These are phyloP conservation scores for Infundibulicybe gibba DNA, from an alignment of 768 basidiomycete genomes.

Conservation along the genomic window DNA sequence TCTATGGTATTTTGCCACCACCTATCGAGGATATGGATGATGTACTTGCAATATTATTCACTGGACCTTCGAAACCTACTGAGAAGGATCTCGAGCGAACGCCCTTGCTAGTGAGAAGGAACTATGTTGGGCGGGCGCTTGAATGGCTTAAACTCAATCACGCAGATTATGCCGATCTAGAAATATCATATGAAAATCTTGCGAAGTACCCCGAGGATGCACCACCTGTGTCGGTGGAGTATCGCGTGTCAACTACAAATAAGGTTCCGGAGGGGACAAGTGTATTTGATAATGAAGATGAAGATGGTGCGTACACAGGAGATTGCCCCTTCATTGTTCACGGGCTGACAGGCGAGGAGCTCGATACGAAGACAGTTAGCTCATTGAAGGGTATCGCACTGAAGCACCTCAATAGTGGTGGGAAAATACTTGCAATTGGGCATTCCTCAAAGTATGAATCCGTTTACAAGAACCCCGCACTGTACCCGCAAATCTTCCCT, in stretches of 20 bases:
- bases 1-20: conserved; percentile 18
- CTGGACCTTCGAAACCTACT: conserved; percentile 7
- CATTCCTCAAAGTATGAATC: conserved; percentile 15
- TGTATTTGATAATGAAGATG: conserved; percentile 18
- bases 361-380: conserved; percentile 12
- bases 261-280: conserved; percentile 19
- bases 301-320: conserved; percentile 24
- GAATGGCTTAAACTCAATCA: conserved; percentile 25
- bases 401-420: conserved; percentile 16
- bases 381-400: conserved; percentile 19
- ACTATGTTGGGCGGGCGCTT: conserved; percentile 14
- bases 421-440: conserved; percentile 22
- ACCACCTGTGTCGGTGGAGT: conserved; percentile 20
- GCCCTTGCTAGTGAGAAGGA: conserved; percentile 17
- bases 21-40: conserved; percentile 16
- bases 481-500: conserved; percentile 38
- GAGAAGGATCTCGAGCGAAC: conserved; percentile 10
- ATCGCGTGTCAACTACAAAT: conserved; percentile 11
- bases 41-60: conserved; percentile 12
- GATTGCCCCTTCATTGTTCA: conserved; percentile 34
- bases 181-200: conserved; percentile 14
- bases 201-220: conserved; percentile 15
- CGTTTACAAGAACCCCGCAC: conserved; percentile 24
- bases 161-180: conserved; percentile 17
- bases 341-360: conserved; percentile 23